Conservation (phyloP, 345 rosid species). For the Alliaria petiolata region DNA sequence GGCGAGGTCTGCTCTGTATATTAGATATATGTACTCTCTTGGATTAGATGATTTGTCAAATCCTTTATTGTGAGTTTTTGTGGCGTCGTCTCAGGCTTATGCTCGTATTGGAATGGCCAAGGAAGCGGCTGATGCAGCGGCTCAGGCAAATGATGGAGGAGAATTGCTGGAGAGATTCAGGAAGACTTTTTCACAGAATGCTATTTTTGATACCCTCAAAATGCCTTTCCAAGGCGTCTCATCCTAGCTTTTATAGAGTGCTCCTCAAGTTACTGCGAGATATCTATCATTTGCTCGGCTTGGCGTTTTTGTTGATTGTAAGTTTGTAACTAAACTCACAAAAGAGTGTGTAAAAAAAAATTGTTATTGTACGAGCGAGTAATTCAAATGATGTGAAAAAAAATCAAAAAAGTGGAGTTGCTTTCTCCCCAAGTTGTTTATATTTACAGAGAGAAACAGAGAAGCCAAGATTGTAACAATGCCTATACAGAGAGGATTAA, state of each 20-base stretch:
- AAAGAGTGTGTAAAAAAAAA: conserved; percentile 8
- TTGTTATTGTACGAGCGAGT: not conserved
- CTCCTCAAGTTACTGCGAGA: too few species aligned
- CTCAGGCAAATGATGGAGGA: conserved; percentile 94
- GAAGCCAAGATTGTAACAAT: too few species aligned
- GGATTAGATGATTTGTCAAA: not conserved
- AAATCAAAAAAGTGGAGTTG: not conserved
- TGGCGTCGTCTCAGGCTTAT: conserved; percentile 51
- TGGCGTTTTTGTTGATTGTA: conserved; percentile 21
- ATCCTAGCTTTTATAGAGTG: conserved; percentile 38
- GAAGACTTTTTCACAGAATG: conserved; percentile 77
- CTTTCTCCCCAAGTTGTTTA: not conserved
- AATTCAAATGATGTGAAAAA: conserved; percentile 1
- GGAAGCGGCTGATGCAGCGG: conserved; percentile 98
- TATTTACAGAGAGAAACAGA: too few species aligned
- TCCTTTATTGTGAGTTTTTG: not conserved
- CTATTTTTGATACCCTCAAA: conserved; percentile 83
- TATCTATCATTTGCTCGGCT: not conserved
- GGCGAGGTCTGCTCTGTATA: conserved; percentile 61
- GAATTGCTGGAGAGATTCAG: conserved; percentile 86
- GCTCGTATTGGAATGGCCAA: conserved; percentile 97
- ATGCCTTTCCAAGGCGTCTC: conserved; percentile 81
- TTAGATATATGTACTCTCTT: not conserved
- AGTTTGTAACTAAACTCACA: conserved; percentile 22
- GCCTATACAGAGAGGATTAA: too few species aligned